Base-by-base conservation (phyloP, 208 protist species). In the Leishmania braziliensis region DNA sequence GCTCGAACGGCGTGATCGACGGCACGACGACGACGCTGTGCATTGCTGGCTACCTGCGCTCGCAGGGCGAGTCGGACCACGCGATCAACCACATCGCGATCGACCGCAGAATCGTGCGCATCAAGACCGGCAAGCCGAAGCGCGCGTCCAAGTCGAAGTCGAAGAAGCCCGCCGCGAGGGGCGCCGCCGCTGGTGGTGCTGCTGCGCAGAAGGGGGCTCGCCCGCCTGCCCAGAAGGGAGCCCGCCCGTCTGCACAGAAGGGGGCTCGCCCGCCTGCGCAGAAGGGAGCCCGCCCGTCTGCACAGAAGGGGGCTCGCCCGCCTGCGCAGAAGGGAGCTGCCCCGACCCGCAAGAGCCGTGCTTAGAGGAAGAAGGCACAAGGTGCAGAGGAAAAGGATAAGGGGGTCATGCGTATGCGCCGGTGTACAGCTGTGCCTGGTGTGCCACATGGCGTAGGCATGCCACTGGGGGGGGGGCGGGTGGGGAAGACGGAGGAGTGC, bases 1-100 rank as follows among this genome's bases (percentile, higher is more conserved):
- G 98, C 73, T 78, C 87, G 77, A 92, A 95, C 81, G 97, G 98
- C 84, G 90, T 92, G 77, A 97, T 95, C 87, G 97, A 95, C 81
- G 97, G 97, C 77, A 94, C 96, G 70, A 97, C 89, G 86, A 98
- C 91, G 81, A 96, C 98, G 58, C 90, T 98, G 83, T 97, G 96
- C 92, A 96, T 99, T 84, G 95, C 93, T 83, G 98, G 98, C 82
- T 98, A 98, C 89, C 81, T 99, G 62, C 95, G 98, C 80, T 84
- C 88, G 65, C 93, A 97, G 87, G 98, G 94, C 72, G 95, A 98
- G 91, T 89, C 93, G 54, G 98, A 99, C 89, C 95, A 93, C 83
- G 92, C 98, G 63, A 91, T 99, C 83, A 99, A 98, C 97, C 94
- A 98, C 89, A 93, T 99, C 62, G 89, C 90, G 81, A 93, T 98